Evolutionary conservation across 140 eudicot genomes (phyloP), one percentile per base, ranked within the genome.

Genomic region (Cichorium intybus): DNA sequence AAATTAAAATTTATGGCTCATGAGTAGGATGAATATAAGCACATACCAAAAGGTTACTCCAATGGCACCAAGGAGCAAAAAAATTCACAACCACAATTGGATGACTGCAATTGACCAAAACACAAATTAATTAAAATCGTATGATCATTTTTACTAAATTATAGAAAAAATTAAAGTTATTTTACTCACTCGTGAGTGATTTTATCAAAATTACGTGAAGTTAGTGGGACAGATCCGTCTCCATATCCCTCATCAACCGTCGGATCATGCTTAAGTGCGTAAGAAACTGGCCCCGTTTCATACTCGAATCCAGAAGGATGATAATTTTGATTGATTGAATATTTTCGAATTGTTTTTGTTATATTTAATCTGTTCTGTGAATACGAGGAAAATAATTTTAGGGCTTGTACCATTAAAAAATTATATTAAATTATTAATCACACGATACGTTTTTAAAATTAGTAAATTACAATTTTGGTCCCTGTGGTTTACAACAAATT

Each of bases 31-130:
- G 17, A 34, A 11, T 54, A 23, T 14, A 50, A 15, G 55, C 47
- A 43, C 80, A 90, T 84, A 91, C 97, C 95, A 91, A 69, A 60
- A 79, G 85, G 37, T 80, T 87, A 83, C 97, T 91, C 95, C 95
- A 91, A 58, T 69, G 74, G 70, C 97, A 91, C 97, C 97, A 91
- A 12, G 97, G 96, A 69, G 97, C 96, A 72, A 18, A 91, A 68
- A 91, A 91, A 58, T 91, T 91, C 57, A 91, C 97, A 18, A 78
- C 90, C 82, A 91, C 79, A 71, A 91, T 72, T 5, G 80, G 84
- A 78, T 87, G 80, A 68, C 97, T 91, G 85, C 34, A 69, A 20
- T 75, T 9, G 35, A 59, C 52, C 59, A 68, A 75, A 24, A 62
- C 21, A 64, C 7, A 21, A 43, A 10, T 28, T 28, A 15, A 4